phyloP scores from a whole-genome alignment of 2,329 filamentous ascomycete species.

The Ustilaginoidea virens region DNA sequence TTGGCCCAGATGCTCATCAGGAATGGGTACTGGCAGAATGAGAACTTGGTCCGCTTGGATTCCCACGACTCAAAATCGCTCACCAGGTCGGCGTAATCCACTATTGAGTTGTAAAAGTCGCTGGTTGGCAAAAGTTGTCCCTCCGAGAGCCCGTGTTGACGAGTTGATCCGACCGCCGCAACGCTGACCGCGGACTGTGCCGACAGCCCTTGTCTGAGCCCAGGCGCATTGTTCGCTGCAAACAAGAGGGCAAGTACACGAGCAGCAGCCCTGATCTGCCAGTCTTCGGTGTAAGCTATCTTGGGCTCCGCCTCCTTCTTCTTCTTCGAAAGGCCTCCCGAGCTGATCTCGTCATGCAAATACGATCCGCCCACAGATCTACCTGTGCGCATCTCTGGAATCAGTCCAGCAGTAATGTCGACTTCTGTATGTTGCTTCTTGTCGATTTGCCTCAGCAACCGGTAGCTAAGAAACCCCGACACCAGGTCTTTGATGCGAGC shows the following conservation, averaged over 20 bases:
- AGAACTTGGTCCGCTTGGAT: slow-evolving; percentile 54
- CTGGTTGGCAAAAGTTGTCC: slow-evolving; percentile 63
- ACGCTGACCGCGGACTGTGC: slow-evolving; percentile 5
- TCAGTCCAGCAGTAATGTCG: slow-evolving; percentile 49
- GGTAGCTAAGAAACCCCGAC: slow-evolving; percentile 66
- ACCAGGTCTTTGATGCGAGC: slow-evolving; percentile 61
- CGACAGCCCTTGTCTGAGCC: slow-evolving; percentile 19
- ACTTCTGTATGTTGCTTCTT: slow-evolving; percentile 44
- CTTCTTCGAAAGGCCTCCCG: slow-evolving; percentile 31
- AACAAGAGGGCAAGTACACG: slow-evolving; percentile 71
- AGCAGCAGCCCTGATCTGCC: slow-evolving; percentile 73
- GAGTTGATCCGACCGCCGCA: slow-evolving; percentile 6
- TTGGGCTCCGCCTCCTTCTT: slow-evolving; percentile 39
- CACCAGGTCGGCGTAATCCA: slow-evolving; percentile 76
- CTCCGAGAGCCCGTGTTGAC: slow-evolving; percentile 17
- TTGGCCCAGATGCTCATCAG: slow-evolving; percentile 86
- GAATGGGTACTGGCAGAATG: slow-evolving; percentile 87
- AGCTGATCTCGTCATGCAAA: slow-evolving; percentile 61
- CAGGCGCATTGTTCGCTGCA: slow-evolving; percentile 53
- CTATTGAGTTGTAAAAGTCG: slow-evolving; percentile 74
- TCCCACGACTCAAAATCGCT: slow-evolving; percentile 85
- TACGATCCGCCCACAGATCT: slow-evolving; percentile 43
- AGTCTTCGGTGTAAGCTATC: slow-evolving; percentile 63
- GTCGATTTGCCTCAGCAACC: slow-evolving; percentile 55
- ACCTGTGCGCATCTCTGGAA: slow-evolving; percentile 57